These are phyloP conservation scores for Cicer chorassanicum DNA, from an alignment of 306 rosid genomes.

Conservation along the genomic window DNA sequence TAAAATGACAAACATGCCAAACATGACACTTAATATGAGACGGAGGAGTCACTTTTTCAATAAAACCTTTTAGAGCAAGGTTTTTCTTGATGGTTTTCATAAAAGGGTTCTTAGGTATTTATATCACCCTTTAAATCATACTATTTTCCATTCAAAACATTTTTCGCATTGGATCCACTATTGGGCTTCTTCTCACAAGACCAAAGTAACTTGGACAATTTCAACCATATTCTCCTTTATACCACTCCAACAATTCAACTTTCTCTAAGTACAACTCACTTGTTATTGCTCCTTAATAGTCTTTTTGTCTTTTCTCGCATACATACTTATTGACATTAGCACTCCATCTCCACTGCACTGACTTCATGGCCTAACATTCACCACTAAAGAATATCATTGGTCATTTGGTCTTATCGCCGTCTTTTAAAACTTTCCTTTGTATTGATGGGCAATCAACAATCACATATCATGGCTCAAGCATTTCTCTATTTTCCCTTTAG, in stretches of 20 bases:
- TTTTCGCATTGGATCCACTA: no score
- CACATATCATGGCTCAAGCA: background rate
- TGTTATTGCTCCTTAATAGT: background rate
- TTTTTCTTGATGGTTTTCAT: no score
- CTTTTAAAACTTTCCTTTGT: background rate
- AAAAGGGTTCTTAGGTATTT: no score
- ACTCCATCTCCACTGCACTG: background rate
- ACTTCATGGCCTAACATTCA: background rate
- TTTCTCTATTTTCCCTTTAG: background rate
- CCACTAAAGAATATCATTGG: background rate
- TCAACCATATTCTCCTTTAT: background rate
- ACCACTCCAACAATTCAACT: background rate
- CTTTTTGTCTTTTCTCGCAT: background rate
- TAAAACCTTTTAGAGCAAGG: no score
- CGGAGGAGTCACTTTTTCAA: no score
- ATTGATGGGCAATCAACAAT: background rate
- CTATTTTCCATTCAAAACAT: no score
- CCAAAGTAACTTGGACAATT: background rate
- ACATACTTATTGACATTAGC: background rate
- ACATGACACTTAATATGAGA: no score
- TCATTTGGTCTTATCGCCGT: background rate
- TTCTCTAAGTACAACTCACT: background rate
- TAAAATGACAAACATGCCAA: no score
- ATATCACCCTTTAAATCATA: no score
- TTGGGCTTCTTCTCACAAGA: no score